Evolutionary conservation across 257 asterid genomes (phyloP).

Genomic region (Paulownia fortunei): DNA sequence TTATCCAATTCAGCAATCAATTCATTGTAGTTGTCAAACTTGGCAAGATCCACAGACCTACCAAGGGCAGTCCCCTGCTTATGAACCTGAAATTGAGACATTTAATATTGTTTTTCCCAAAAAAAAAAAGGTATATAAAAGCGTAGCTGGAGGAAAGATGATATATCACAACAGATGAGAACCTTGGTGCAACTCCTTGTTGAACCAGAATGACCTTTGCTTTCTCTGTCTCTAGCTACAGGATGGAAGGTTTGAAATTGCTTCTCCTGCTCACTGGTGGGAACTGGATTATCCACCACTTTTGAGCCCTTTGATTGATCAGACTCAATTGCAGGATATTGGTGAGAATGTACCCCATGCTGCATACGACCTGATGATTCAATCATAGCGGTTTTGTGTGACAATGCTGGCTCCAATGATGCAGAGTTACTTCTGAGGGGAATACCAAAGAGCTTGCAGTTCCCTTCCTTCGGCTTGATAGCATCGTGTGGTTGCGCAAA

Average conservation of each 20-base stretch:
- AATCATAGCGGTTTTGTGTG: constrained; percentile 30
- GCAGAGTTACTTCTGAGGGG: constrained; percentile 56
- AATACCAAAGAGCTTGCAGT: constrained; percentile 81
- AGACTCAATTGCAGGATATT: constrained; percentile 46
- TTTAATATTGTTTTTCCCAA: not conserved
- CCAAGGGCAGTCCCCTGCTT: constrained; percentile 94
- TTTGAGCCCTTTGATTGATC: constrained; percentile 67
- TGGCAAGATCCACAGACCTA: constrained; percentile 89
- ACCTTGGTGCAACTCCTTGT: constrained; percentile 97
- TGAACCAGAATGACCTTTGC: constrained; percentile 61
- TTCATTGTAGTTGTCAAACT: too few species aligned
- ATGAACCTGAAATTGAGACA: constrained; percentile 65
- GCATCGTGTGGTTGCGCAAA: constrained; percentile 45
- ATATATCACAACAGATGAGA: not conserved
- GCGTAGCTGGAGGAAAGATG: not conserved
- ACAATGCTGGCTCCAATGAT: constrained; percentile 43
- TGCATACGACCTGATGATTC: constrained; percentile 43
- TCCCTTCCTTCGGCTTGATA: too few species aligned
- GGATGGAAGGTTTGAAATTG: constrained; percentile 46
- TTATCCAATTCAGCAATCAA: too few species aligned
- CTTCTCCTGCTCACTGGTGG: constrained; percentile 60
- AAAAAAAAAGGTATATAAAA: not conserved
- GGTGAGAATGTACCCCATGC: constrained; percentile 42
- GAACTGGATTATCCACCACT: constrained; percentile 51
- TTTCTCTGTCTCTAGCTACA: constrained; percentile 55